Evolutionary conservation across 2,329 filamentous ascomycete genomes (phyloP).

Genomic region (Xylariomycetidae sp.): DNA sequence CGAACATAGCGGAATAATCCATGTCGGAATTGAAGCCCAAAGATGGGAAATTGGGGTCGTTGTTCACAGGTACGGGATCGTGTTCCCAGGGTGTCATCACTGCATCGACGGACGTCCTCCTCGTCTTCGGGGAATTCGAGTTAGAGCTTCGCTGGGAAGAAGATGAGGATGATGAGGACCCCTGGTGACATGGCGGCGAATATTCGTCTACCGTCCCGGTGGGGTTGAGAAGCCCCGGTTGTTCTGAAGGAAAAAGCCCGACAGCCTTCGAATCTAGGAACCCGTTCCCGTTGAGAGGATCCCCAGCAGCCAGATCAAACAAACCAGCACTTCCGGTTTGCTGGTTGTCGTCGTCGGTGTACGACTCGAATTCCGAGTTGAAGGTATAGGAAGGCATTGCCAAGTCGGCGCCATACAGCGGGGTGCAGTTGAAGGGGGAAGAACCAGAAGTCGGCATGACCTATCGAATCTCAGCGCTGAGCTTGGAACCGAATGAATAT

Average conservation of each 20-base stretch:
- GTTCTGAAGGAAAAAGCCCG: no score
- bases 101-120: conserved; percentile 22
- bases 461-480: no score
- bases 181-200: conserved; percentile 20
- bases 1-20: conserved; percentile 38
- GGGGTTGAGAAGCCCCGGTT: conserved; percentile 7
- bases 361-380: conserved; percentile 32
- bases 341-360: conserved; percentile 26
- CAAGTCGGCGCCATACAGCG: conserved; percentile 28
- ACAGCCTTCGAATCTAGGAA: conserved; percentile 17
- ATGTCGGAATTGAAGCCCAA: conserved; percentile 17
- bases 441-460: conserved; percentile 20
- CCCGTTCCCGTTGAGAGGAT: conserved; percentile 16
- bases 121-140: conserved; percentile 23
- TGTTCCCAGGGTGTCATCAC: conserved; percentile 18
- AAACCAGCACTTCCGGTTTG: conserved; percentile 23
- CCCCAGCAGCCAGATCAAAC: conserved; percentile 24
- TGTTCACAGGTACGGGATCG: conserved; percentile 10
- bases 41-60: conserved; percentile 15
- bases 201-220: conserved; percentile 8
- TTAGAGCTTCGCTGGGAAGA: conserved; percentile 21
- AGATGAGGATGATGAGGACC: conserved; percentile 26
- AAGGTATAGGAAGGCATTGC: conserved; percentile 27
- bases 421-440: conserved; percentile 16
- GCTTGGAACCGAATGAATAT: no score